phyloP scores from a whole-genome alignment of 306 rosid species.

The Rosa chinensis region DNA sequence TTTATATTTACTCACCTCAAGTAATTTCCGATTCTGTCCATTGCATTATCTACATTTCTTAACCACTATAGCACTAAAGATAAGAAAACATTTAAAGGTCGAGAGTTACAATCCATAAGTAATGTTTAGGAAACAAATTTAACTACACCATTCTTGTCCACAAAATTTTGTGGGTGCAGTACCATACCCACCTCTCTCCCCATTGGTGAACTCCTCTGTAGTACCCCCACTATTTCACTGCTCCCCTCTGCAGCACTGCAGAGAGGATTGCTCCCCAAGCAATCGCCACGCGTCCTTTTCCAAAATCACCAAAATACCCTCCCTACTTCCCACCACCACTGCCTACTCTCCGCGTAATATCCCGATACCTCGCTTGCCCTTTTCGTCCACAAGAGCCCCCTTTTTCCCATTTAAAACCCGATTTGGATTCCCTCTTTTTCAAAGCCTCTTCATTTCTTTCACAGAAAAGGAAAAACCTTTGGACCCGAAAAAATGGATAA shows the following conservation, averaged over 20 bases:
- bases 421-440: neutral
- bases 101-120: too few relatives aligned
- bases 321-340: neutral
- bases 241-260: neutral
- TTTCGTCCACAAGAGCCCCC: neutral
- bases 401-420: neutral
- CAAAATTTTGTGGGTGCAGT: too few relatives aligned
- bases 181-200: neutral
- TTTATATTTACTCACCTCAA: too few relatives aligned
- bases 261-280: conserved; percentile 11
- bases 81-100: too few relatives aligned
- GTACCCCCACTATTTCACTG: neutral
- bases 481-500: neutral
- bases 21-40: too few relatives aligned
- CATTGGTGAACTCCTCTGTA: neutral
- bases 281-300: neutral
- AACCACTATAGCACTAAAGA: too few relatives aligned
- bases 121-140: too few relatives aligned
- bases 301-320: conserved; percentile 4
- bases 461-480: neutral
- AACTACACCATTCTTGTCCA: too few relatives aligned
- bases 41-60: too few relatives aligned
- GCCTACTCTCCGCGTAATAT: neutral
- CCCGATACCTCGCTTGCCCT: neutral
- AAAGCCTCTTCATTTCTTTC: neutral